These are phyloP conservation scores for Fusarium begoniae DNA, from an alignment of 2,329 filamentous ascomycete genomes.

Conservation along the genomic window DNA sequence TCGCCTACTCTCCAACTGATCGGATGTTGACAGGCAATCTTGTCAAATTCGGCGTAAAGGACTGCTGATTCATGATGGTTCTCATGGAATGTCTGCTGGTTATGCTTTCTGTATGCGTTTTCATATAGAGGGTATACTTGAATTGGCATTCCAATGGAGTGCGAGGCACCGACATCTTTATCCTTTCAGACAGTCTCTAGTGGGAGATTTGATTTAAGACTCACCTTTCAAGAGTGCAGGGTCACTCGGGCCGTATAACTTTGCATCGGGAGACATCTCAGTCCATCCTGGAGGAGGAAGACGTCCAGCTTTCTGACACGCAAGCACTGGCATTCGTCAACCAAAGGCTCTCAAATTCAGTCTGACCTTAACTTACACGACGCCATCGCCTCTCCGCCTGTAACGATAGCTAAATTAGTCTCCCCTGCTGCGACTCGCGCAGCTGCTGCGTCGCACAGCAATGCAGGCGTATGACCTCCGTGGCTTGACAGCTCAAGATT, in stretches of 20 bases:
- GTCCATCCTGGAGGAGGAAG: conserved; percentile 69
- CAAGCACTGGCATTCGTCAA: conserved; percentile 39
- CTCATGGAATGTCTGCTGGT: conserved; percentile 60
- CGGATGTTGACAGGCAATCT: conserved; percentile 61
- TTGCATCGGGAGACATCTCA: conserved; percentile 54
- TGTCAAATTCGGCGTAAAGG: conserved; percentile 69
- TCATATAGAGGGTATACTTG: conserved; percentile 76
- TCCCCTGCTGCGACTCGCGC: conserved; percentile 63
- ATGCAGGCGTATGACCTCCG: conserved; percentile 70
- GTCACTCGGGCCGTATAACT: conserved; percentile 57
- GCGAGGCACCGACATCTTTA: conserved; percentile 63
- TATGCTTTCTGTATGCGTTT: conserved; percentile 67
- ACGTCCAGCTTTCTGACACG: conserved; percentile 46
- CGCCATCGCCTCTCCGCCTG: conserved; percentile 72
- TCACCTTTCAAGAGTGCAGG: conserved; percentile 49
- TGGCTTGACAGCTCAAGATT: conserved; percentile 64
- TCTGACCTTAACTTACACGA: conserved; percentile 52
- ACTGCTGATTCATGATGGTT: conserved; percentile 68
- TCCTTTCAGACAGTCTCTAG: neutral
- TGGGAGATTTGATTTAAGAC: fast-evolving
- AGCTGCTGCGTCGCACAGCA: conserved; percentile 71
- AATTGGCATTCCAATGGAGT: conserved; percentile 69
- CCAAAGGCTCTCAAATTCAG: fast-evolving
- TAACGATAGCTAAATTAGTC: conserved; percentile 65
- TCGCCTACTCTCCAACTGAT: conserved; percentile 67